phyloP scores from a whole-genome alignment of 345 rosid species.

The Pistacia integerrima region DNA sequence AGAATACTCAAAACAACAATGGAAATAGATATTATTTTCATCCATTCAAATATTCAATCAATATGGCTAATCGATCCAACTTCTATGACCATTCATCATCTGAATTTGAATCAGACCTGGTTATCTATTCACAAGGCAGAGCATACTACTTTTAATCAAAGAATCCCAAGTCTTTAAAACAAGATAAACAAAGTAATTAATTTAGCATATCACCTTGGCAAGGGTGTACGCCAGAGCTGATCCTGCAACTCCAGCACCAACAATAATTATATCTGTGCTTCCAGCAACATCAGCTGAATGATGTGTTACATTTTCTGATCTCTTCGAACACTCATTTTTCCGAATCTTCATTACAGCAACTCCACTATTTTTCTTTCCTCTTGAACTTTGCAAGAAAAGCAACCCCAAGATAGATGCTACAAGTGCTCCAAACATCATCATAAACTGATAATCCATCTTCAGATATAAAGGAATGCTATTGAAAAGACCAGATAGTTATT shows the following conservation, averaged over 20 bases:
- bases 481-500: background rate
- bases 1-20: background rate
- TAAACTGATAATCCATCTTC: constrained; percentile 7
- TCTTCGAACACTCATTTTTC: background rate
- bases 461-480: background rate
- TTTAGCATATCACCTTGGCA: constrained; percentile 1
- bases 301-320: background rate
- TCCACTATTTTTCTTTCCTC: constrained; percentile 1
- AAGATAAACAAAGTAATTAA: no score
- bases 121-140: no score
- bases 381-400: background rate
- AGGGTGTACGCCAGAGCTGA: constrained; percentile 14
- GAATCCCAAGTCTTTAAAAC: no score
- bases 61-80: no score
- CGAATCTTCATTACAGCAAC: background rate
- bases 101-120: no score
- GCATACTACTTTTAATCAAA: no score
- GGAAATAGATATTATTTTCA: background rate
- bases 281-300: background rate
- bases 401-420: background rate
- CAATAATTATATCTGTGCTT: background rate
- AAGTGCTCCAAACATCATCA: background rate
- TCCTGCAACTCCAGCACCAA: constrained; percentile 7
- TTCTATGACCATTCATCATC: no score
- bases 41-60: no score